These are phyloP conservation scores for Suillus ampliporus DNA, from an alignment of 768 basidiomycete species.

Conservation along the genomic window DNA sequence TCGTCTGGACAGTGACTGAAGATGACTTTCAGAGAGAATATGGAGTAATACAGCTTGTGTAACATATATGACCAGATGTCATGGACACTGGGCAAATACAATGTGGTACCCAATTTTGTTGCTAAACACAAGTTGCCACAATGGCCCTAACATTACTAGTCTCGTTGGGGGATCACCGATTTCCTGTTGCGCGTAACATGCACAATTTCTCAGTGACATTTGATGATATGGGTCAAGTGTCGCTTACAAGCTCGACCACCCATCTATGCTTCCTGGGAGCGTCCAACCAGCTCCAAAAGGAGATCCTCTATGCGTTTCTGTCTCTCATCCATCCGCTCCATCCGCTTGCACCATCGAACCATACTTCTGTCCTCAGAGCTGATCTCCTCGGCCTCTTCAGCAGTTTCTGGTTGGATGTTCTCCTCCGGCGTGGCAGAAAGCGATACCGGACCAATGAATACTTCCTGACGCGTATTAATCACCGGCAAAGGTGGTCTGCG, in stretches of 20 bases:
- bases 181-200: background rate
- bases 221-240: background rate
- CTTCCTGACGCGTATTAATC: slow-evolving; percentile 32
- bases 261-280: background rate
- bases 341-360: slow-evolving; percentile 36
- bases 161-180: background rate
- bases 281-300: slow-evolving; percentile 38
- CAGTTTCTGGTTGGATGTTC: slow-evolving; percentile 25
- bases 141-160: background rate
- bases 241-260: background rate
- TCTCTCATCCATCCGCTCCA: slow-evolving; percentile 48
- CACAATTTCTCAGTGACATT: background rate
- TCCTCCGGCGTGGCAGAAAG: slow-evolving; percentile 37
- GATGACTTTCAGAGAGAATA: no score
- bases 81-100: no score
- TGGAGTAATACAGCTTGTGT: no score
- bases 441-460: slow-evolving; percentile 13
- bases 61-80: no score
- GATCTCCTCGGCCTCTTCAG: slow-evolving; percentile 32
- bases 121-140: background rate
- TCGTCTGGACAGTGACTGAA: no score
- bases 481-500: slow-evolving; percentile 21
- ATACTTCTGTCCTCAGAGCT: slow-evolving; percentile 33
- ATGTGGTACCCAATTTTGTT: no score
- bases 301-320: slow-evolving; percentile 57